Evolutionary conservation across 805 yeast species (phyloP), one percentile per base, ranked within the genome.

Genomic region (Cyberlindnera maclurae): DNA sequence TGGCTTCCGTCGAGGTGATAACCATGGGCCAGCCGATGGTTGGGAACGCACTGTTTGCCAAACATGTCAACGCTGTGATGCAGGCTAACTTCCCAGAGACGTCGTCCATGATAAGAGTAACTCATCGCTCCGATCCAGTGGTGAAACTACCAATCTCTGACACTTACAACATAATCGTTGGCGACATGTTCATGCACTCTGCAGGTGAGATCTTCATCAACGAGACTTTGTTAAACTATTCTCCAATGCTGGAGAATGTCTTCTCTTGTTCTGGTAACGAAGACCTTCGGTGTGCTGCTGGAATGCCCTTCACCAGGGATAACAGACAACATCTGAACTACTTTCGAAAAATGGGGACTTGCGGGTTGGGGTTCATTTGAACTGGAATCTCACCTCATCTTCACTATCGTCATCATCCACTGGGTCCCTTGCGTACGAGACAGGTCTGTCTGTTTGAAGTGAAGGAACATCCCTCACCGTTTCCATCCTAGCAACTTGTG

Each of bases 181-280:
- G 46, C 4, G 51, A 52, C 12, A 33, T 18, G 10, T 55, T 49
- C 26, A 5, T 16, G 1, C 58, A 50, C 31, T 39, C 46, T 2
- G 37, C 43, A 3, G 43, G 44, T 33, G 58, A 55, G 37, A 43
- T 55, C 8, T 55, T 44, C 36, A 53, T 55, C 12, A 36, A 53
- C 38, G 55, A 52, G 29, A 27, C 31, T 10, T 11, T 7, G n/a
- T 51, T 52, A 3, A 29, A 26, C 5, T 47, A 43, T 3, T 6
- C 28, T 4, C 55, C 57, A 5, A 13, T 13, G 1, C 18, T 43
- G 5, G 30, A 37, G 12, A 90, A 81, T 0, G 95, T 86, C 47
- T 82, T 75, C 79, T 88, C 79, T 12, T 88, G 74, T 44, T 70
- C 63, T 0, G 88, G 88, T 39, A 86, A 63, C 36, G 80, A 64